Conservation (phyloP, 371 early-diverging fungal species). For the Apophysomyces sp. region DNA sequence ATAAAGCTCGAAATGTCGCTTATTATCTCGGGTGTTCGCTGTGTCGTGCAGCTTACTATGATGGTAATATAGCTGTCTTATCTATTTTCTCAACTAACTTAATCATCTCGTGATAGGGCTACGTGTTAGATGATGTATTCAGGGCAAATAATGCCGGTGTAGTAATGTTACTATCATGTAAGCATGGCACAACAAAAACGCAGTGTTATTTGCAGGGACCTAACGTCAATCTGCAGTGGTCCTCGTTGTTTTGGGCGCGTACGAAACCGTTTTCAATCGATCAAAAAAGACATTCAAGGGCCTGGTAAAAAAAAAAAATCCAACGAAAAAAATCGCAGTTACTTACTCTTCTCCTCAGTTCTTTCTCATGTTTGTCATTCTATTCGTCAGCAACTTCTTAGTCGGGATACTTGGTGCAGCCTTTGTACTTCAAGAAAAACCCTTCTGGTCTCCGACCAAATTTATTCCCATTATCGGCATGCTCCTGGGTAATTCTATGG, state of each 20-base stretch:
- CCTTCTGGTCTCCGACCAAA: constrained; percentile 72
- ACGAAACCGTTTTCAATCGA: constrained; percentile 43
- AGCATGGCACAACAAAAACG: not conserved
- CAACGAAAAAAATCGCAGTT: not conserved
- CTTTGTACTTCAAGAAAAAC: constrained; percentile 68
- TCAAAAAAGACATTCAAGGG: constrained; percentile 42
- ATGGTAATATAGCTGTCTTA: constrained; percentile 35
- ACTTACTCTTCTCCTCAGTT: constrained; percentile 28
- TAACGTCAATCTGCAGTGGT: constrained; percentile 18
- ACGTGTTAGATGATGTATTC: constrained; percentile 43
- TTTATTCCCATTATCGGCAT: constrained; percentile 90
- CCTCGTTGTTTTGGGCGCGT: constrained; percentile 37
- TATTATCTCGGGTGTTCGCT: constrained; percentile 38
- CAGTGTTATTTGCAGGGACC: not conserved
- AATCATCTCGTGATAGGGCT: constrained; percentile 23
- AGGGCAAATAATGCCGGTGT: constrained; percentile 29
- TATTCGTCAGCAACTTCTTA: constrained; percentile 48
- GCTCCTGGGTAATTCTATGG: constrained; percentile 85
- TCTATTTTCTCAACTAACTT: no score
- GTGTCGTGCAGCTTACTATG: constrained; percentile 43
- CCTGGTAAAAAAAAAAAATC: constrained; percentile 24
- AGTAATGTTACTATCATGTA: constrained; percentile 39
- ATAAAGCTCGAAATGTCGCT: constrained; percentile 37
- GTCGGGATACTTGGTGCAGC: constrained; percentile 58
- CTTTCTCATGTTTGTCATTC: constrained; percentile 42